Percentiles rank a stretch among this genome's conserved stretches.
Conservation (phyloP, 371 early-diverging fungal species). For the Rhizopus microsporus region DNA sequence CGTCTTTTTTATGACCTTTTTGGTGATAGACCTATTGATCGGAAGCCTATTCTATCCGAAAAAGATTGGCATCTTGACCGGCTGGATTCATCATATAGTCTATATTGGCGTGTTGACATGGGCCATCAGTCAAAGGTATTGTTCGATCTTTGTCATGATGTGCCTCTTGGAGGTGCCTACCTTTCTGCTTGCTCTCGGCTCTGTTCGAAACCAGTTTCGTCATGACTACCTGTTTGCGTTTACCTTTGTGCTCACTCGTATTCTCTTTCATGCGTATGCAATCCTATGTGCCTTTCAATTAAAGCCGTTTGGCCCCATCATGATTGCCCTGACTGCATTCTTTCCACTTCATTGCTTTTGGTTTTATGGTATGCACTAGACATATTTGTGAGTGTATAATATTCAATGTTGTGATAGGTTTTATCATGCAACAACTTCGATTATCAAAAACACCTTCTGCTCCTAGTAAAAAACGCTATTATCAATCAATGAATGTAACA, state of each 20-base stretch:
- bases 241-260: conserved; percentile 37
- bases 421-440: conserved; percentile 30
- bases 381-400: no score
- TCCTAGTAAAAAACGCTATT: not conserved
- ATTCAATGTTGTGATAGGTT: conserved; percentile 15
- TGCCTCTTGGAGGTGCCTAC: conserved; percentile 46
- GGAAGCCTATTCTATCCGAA: conserved; percentile 48
- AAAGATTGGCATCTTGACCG: conserved; percentile 53
- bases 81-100: conserved; percentile 58
- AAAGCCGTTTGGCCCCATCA: conserved; percentile 16
- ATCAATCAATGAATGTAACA: not conserved
- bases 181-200: conserved; percentile 40
- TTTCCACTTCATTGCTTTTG: conserved; percentile 51
- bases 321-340: conserved; percentile 21
- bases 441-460: conserved; percentile 2
- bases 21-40: conserved; percentile 46
- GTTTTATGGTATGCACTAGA: conserved; percentile 41
- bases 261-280: conserved; percentile 44
- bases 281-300: conserved; percentile 22
- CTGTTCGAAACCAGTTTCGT: conserved; percentile 30
- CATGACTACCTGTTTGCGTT: conserved; percentile 47
- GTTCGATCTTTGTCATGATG: conserved; percentile 37
- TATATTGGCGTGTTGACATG: conserved; percentile 36
- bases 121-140: conserved; percentile 26
- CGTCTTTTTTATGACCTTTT: conserved; percentile 44